phyloP scores from a whole-genome alignment of 345 rosid species.

The Combretum micranthum region DNA sequence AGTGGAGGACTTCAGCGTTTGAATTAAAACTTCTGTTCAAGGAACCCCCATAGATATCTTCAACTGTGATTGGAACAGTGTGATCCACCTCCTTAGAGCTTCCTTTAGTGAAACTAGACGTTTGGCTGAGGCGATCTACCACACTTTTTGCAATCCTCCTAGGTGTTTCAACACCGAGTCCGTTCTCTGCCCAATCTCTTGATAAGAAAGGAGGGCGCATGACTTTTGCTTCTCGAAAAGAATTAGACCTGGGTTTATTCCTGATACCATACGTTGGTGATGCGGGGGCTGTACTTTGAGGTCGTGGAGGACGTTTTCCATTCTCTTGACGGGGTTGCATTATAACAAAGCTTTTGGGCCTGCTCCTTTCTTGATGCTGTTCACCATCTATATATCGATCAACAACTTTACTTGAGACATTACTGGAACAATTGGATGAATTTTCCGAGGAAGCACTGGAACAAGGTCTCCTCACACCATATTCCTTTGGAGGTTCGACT shows the following conservation, averaged over 20 bases:
- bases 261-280: conserved; percentile 51
- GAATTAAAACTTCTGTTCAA: conserved; percentile 35
- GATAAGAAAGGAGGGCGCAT: conserved; percentile 37
- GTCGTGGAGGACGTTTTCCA: conserved; percentile 62
- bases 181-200: conserved; percentile 58
- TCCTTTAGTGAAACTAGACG: conserved; percentile 36
- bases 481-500: conserved; percentile 17
- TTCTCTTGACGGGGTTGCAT: conserved; percentile 29
- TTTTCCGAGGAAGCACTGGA: conserved; percentile 43
- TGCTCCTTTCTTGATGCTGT: conserved; percentile 55
- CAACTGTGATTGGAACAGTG: conserved; percentile 65
- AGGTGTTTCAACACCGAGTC: conserved; percentile 67
- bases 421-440: conserved; percentile 67
- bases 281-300: conserved; percentile 51
- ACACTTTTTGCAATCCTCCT: conserved; percentile 78
- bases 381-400: conserved; percentile 97
- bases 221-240: conserved; percentile 67
- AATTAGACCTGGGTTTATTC: conserved; percentile 51
- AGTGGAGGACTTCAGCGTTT: conserved; percentile 30
- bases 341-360: conserved; percentile 34
- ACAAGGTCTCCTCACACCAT: conserved; percentile 25
- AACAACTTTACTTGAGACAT: conserved; percentile 65
- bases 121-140: conserved; percentile 73
- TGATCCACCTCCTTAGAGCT: conserved; percentile 33
- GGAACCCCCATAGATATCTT: conserved; percentile 66